Evolutionary conservation across 805 yeast species (phyloP), one percentile per base, ranked within the genome.

Genomic region (Priceomyces carsonii): DNA sequence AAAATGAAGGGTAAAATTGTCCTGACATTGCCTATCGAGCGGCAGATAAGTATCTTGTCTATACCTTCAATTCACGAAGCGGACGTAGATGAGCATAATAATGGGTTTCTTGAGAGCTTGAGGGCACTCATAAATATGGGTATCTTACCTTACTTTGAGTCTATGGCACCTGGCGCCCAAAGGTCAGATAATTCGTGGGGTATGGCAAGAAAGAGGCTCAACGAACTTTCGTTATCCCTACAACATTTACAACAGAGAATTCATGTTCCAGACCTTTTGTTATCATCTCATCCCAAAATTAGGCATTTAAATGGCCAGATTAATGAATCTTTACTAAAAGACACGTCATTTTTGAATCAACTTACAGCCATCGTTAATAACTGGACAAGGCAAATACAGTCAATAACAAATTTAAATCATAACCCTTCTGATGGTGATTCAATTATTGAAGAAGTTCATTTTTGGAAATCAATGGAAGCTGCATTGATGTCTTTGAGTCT

Each of bases 401-500:
- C 68, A 1, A 63, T 87, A 5, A 76, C 88, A 0, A 63, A 64
- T 16, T 48, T 81, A 16, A 56, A 72, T 8, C 74, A 79, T 28
- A 74, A 74, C 18, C 77, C 84, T 0, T 40, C 59, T 0, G 79
- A 73, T 18, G 88, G 85, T 2, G 60, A 77, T 0, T 62, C 79
- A 0, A 45, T 67, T 3, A 45, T 59, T 1, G 88, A 83, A 26
- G 97, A 90, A 49, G 67, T 84, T 3, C 76, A 71, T 30, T 89
- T 85, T 45, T 90, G 97, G 97, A 61, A 66, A 6, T 75, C 87
- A 0, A 68, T 85, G 65, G 91, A 85, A 47, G 51, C 59, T 2
- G 80, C 86, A 0, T 62, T 90, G 27, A 38, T 47, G 2, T 62
- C 79, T 1, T 68, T 85, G 1, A 74, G 76, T 35, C 64, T 66